phyloP scores from a whole-genome alignment of 192 early-diverging fungal species.

The Phycomyces nitens region DNA sequence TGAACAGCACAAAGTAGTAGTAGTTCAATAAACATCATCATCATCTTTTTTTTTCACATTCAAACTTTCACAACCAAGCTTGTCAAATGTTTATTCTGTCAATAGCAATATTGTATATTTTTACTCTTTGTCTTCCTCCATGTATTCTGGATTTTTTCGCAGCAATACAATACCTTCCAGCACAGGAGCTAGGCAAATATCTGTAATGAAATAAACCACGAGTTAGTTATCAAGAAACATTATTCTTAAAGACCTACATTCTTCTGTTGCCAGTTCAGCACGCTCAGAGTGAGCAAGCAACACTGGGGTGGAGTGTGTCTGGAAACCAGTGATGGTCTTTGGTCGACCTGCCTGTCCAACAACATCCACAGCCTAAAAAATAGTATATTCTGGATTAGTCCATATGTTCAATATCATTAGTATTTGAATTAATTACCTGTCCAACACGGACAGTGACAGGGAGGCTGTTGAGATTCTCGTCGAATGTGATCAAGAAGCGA shows the following conservation, averaged over 20 bases:
- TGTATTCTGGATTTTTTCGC: conserved; percentile 88
- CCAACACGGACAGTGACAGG: conserved; percentile 93
- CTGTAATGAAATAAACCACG: conserved; percentile 21
- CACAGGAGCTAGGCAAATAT: conserved; percentile 75
- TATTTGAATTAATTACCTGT: conserved; percentile 43
- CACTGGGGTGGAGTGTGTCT: conserved; percentile 96
- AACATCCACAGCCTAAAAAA: conserved; percentile 85
- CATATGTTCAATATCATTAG: background rate
- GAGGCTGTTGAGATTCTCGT: conserved; percentile 81
- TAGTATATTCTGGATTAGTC: background rate
- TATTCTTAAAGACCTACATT: conserved; percentile 52
- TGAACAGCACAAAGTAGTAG: conserved; percentile 30
- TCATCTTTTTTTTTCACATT: background rate
- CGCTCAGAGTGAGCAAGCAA: conserved; percentile 94
- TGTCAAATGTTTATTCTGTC: background rate
- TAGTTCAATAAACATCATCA: background rate
- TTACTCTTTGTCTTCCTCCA: conserved; percentile 57
- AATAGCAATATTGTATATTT: background rate
- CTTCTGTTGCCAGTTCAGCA: conserved; percentile 97
- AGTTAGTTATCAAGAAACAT: background rate
- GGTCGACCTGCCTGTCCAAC: conserved; percentile 98
- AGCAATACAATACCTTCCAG: conserved; percentile 97
- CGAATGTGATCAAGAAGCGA: conserved; percentile 95
- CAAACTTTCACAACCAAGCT: too few relatives aligned
- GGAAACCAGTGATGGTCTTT: conserved; percentile 99